Conservation (phyloP, 2,329 filamentous ascomycete genomes). For the Epichloe amarillans region DNA sequence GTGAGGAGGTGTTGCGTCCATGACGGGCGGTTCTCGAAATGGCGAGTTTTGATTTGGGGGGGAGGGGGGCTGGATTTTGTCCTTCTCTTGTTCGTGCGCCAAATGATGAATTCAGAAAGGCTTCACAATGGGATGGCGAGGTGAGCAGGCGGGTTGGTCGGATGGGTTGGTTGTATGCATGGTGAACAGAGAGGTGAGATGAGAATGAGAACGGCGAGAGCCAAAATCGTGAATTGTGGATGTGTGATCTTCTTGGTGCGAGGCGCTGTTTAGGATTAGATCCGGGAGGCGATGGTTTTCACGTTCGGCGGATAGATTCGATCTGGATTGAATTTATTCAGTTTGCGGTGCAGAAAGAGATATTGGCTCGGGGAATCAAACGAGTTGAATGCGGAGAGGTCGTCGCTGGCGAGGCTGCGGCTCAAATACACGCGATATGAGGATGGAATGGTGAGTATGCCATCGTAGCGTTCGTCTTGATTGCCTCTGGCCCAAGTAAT, state of each 20-base stretch:
- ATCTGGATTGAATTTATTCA: no score
- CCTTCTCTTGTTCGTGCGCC: not conserved
- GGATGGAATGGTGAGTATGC: no score
- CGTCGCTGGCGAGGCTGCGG: no score
- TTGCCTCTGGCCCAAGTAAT: no score
- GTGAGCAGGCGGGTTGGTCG: not conserved
- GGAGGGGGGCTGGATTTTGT: fast-evolving
- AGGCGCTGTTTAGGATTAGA: not conserved
- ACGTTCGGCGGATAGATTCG: not conserved
- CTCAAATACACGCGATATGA: no score
- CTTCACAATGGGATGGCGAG: not conserved
- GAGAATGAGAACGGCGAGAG: not conserved
- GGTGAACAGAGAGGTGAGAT: not conserved
- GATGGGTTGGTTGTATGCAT: not conserved
- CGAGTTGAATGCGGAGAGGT: no score
- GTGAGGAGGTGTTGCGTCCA: not conserved
- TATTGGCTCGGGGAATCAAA: no score
- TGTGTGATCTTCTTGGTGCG: not conserved
- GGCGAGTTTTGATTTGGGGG: not conserved
- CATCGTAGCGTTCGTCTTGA: no score
- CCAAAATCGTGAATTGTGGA: not conserved
- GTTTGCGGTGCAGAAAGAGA: no score
- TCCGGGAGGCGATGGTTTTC: not conserved
- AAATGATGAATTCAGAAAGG: not conserved
- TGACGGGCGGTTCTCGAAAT: not conserved